A percentile compares a stretch with the other conserved stretches of the same genome.
phyloP scores from a whole-genome alignment of 768 basidiomycete genomes.

The Pulveroboletus ravenelii region DNA sequence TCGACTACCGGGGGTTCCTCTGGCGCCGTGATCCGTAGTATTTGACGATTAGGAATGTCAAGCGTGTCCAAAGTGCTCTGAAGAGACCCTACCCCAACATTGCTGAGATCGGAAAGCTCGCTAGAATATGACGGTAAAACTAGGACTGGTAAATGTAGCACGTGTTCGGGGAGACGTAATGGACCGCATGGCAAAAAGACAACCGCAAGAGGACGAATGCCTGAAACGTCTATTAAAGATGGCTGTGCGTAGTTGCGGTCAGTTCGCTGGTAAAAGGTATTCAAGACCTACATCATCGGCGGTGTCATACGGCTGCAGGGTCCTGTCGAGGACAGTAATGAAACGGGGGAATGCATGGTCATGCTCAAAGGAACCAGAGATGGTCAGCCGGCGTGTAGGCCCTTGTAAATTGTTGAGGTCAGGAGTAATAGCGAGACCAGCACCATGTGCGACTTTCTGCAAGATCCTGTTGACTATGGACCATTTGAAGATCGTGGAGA shows the following conservation, averaged over 20 bases:
- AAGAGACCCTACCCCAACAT: constrained; percentile 20
- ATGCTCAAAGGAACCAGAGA: constrained; percentile 25
- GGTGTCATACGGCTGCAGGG: constrained; percentile 12
- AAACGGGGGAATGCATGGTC: constrained; percentile 26
- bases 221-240: constrained; percentile 34
- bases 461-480: constrained; percentile 54
- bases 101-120: constrained; percentile 25
- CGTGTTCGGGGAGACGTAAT: constrained; percentile 34
- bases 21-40: constrained; percentile 35
- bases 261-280: constrained; percentile 19
- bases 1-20: constrained; percentile 42
- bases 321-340: constrained; percentile 39
- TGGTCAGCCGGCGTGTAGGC: constrained; percentile 19
- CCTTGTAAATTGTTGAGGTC: constrained; percentile 22
- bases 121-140: constrained; percentile 20
- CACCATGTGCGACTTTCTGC: constrained; percentile 45
- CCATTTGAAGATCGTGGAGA: constrained; percentile 56
- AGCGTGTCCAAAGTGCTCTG: constrained; percentile 43
- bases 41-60: constrained; percentile 37
- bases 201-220: constrained; percentile 59
- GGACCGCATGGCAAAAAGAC: constrained; percentile 56
- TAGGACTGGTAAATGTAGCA: constrained; percentile 58
- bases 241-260: constrained; percentile 35
- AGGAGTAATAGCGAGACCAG: constrained; percentile 26
- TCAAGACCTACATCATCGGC: constrained; percentile 27